phyloP scores from a whole-genome alignment of 2,329 filamentous ascomycete species.

The Alternaria brassicicola region DNA sequence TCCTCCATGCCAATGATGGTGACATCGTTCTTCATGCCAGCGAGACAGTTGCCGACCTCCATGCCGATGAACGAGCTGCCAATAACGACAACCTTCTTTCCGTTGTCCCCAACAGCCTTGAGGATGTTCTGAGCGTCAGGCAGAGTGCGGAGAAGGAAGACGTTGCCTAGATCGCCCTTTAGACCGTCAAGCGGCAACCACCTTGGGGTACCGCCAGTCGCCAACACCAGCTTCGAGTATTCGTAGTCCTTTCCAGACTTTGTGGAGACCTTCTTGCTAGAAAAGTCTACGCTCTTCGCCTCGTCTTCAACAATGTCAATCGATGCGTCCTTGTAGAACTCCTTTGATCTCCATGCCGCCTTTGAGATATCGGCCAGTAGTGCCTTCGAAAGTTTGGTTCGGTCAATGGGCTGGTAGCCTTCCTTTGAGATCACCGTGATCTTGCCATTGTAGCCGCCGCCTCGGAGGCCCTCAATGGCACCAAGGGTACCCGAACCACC shows the following conservation, averaged over 20 bases:
- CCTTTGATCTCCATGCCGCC: conserved; percentile 74
- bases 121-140: conserved; percentile 79
- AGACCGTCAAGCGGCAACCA: conserved; percentile 82
- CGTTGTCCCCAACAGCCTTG: conserved; percentile 74
- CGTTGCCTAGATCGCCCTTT: conserved; percentile 78
- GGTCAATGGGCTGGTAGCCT: conserved; percentile 85
- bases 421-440: conserved; percentile 87
- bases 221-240: conserved; percentile 89
- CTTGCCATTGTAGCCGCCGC: conserved; percentile 76
- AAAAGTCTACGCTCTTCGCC: conserved; percentile 79
- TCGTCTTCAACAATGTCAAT: conserved; percentile 63
- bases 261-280: conserved; percentile 73
- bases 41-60: conserved; percentile 86
- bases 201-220: conserved; percentile 81
- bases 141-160: conserved; percentile 83
- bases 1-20: conserved; percentile 88
- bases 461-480: conserved; percentile 79
- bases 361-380: conserved; percentile 81
- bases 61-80: conserved; percentile 97
- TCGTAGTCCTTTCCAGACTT: conserved; percentile 71
- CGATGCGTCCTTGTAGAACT: conserved; percentile 73
- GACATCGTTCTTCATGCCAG: conserved; percentile 78
- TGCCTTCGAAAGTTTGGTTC: conserved; percentile 94
- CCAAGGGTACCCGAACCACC: conserved; percentile 83
- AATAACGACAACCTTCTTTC: conserved; percentile 91